Base-by-base conservation (phyloP, 1,284 basidiomycete species). In the Exobasidium rhododendri region DNA sequence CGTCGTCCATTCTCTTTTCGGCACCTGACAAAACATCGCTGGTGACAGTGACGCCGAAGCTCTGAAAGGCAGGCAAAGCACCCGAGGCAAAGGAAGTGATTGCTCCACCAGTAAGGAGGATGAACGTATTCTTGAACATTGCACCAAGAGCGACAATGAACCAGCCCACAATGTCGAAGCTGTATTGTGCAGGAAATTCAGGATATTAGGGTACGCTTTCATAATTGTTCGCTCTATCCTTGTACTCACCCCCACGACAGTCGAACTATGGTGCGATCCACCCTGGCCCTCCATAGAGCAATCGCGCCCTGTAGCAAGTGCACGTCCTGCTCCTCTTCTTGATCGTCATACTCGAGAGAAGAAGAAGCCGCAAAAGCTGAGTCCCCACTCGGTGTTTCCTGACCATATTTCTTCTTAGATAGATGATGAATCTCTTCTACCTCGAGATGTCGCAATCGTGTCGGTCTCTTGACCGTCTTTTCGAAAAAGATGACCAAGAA, bases 81-180 rank as follows among this genome's bases (percentile, higher is more conserved):
- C 20, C 20, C 13, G 47, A 13, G 13, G 20, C 47, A 24, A 50
- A 50, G 13, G n/a, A n/a, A 20, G 26, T 28, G 13, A 50, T 13
- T 24, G 24, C 24, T 2, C 20, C 47, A 20, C 47, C 26, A 13
- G 28, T 24, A 26, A 50, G 47, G 4, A 50, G 47, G 13, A 26
- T 6, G 4, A 26, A 26, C 26, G 47, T 26, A 24, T 28, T 17
- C 26, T 26, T 28, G 28, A 50, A 50, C 2, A 24, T 28, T 2
- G 47, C 26, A 50, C n/a, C n/a, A 28, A 50, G 22, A 24, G 47
- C 47, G 28, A 20, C n/a, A 24, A 50, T 24, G 4, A 28, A 13
- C 47, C 47, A 50, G 13, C n/a, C 47, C 14, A 28, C n/a, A 50
- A 50, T 50, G 13, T 50, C 47, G 13, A 50, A 50, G 5, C 35